These are phyloP conservation scores for Debaryomyces prosopidis DNA, from an alignment of 805 yeast species.

Conservation along the genomic window DNA sequence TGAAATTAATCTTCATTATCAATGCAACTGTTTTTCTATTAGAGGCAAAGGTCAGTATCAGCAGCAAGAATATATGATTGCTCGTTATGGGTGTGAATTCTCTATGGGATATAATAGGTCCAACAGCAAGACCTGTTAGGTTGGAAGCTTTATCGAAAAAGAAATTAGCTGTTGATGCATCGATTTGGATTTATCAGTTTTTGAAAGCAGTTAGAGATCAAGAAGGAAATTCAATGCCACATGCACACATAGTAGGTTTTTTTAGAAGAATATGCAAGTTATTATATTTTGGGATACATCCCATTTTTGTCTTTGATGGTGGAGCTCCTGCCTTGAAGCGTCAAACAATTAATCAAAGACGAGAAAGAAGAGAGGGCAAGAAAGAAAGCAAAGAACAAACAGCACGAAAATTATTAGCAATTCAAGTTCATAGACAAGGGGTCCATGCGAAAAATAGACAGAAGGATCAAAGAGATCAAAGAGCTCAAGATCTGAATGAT, in stretches of 20 bases:
- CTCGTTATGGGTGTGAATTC: constrained; percentile 88
- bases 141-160: constrained; percentile 80
- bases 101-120: constrained; percentile 88
- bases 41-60: neutral
- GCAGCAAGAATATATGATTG: neutral
- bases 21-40: neutral
- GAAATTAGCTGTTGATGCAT: constrained; percentile 91
- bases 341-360: constrained; percentile 72
- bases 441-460: constrained; percentile 18
- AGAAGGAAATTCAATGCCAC: constrained; percentile 73
- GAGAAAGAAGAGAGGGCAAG: constrained; percentile 72
- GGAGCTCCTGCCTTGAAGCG: constrained; percentile 86
- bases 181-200: constrained; percentile 98
- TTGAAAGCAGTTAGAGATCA: constrained; percentile 89
- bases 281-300: constrained; percentile 80
- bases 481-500: constrained; percentile 3
- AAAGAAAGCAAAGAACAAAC: constrained; percentile 68
- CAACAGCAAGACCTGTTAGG: constrained; percentile 86
- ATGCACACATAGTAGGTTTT: constrained; percentile 93
- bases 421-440: constrained; percentile 67
- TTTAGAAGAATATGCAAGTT: constrained; percentile 91
- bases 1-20: neutral
- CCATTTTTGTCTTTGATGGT: constrained; percentile 94
- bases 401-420: constrained; percentile 77
- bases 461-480: constrained; percentile 1